A percentile compares a stretch with the other conserved stretches of the same genome.
Conservation (phyloP, 1,284 basidiomycete genomes). For the Apiotrichum domesticum region DNA sequence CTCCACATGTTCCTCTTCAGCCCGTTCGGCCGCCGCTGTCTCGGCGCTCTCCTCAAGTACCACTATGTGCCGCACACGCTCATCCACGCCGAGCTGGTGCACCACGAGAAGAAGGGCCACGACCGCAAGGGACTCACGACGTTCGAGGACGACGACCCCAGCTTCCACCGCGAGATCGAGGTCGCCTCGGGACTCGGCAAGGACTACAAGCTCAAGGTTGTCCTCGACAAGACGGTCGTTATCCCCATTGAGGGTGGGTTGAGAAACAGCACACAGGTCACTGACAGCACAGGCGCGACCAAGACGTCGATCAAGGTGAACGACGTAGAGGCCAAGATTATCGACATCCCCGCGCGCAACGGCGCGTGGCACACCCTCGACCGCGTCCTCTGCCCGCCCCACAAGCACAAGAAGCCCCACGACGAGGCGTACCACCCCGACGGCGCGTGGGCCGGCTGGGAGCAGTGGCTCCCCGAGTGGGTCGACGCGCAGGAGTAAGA, state of each 20-base stretch:
- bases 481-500: conserved; percentile 15
- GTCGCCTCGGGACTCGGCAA: conserved; percentile 55
- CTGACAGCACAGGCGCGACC: conserved; percentile 39
- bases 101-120: conserved; percentile 24
- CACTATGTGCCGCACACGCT: conserved; percentile 60
- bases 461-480: conserved; percentile 50
- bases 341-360: conserved; percentile 57
- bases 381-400: conserved; percentile 53
- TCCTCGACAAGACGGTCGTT: conserved; percentile 53
- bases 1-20: conserved; percentile 63
- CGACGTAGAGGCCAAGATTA: conserved; percentile 49
- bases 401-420: conserved; percentile 37
- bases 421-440: conserved; percentile 22
- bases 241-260: conserved; percentile 38
- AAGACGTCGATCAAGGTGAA: conserved; percentile 54
- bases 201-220: conserved; percentile 48
- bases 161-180: conserved; percentile 51
- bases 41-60: conserved; percentile 61
- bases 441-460: conserved; percentile 55
- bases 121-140: neutral
- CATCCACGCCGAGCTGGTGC: conserved; percentile 55
- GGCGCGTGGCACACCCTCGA: conserved; percentile 58
- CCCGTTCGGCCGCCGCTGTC: conserved; percentile 55
- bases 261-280: conserved; percentile 36
- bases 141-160: conserved; percentile 37